Percentiles rank a stretch among this genome's conserved stretches.
Conservation (phyloP, 768 basidiomycete genomes). For the Terana coerulea region DNA sequence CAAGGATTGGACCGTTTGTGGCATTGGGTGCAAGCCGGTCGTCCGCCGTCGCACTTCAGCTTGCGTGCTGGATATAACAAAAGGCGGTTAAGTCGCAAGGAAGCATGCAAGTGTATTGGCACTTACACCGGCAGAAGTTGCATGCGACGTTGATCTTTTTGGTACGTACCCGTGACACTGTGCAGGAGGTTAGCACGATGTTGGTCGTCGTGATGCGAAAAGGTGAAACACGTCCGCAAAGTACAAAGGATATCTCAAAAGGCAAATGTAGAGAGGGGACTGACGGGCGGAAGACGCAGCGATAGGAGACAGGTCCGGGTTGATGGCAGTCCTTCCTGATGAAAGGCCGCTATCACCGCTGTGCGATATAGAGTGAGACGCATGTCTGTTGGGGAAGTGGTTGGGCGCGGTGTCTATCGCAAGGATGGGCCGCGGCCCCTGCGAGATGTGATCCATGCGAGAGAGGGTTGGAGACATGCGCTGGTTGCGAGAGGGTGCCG, state of each 20-base stretch:
- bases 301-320: constrained; percentile 26
- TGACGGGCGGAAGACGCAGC: constrained; percentile 35
- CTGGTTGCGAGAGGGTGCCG: constrained; percentile 17
- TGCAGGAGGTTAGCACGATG: constrained; percentile 14
- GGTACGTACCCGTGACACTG: constrained; percentile 51
- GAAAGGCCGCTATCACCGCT: constrained; percentile 1
- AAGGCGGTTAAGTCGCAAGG: constrained; percentile 12
- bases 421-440: constrained; percentile 51
- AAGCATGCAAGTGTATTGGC: too few relatives aligned
- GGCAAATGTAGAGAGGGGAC: constrained; percentile 19
- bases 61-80: constrained; percentile 61
- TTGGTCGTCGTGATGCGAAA: background rate
- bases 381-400: constrained; percentile 41
- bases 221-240: background rate
- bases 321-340: constrained; percentile 14
- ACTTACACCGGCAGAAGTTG: constrained; percentile 88
- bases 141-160: constrained; percentile 90
- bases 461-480: constrained; percentile 15
- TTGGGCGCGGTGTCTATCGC: constrained; percentile 54
- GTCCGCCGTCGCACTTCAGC: constrained; percentile 83
- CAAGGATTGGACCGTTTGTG: constrained; percentile 73
- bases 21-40: constrained; percentile 81
- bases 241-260: constrained; percentile 2
- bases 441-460: constrained; percentile 23
- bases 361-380: constrained; percentile 30